Base-by-base conservation (phyloP, 345 rosid species). In the Eucalyptus victrix region DNA sequence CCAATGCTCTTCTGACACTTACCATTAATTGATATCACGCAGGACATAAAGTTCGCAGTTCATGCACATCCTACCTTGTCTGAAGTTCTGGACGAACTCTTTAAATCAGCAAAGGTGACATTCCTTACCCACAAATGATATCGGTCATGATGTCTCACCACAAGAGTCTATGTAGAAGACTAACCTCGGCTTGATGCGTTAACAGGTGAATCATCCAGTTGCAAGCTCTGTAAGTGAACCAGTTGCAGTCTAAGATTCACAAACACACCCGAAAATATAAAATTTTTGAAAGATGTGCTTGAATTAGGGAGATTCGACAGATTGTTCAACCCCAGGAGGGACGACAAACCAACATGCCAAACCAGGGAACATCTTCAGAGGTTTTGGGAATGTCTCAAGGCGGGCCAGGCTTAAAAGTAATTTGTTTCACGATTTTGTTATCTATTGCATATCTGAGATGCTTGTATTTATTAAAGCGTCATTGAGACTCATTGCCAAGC, bases 61-160 rank as follows among this genome's bases (percentile, higher is more conserved):
- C 99, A 98, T 90, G 99, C 99, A 51, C 99, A 98, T 94, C 99
- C 99, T 65, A 98, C 99, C 17, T 92, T 98, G 89, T 97, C 99
- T 12, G 99, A 98, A 94, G 99, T 97, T 88, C 93, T 98, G 32
- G 99, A 98, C n/a, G 99, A 98, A 91, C 95, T 98, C 88, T 98
- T 96, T 89, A 98, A 98, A 92, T 94, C 99, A 47, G 99, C 99
- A 86, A 96, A 96, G 98, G 99, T 98, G 90, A 94, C 93, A 83
- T 80, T 92, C 86, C 54, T 58, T 49, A 40, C 32, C 24, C 40
- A 42, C 44, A 28, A 89, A 30, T 15, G 69, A 28, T 86, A 86
- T 47, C 23, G 40, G 15, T 49, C 40, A 8, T 30, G 37, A 76
- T 76, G 85, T 76, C 85, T 32, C 40, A n/a, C 76, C 10, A 34